A percentile compares a stretch with the other conserved stretches of the same genome.
Conservation (phyloP, 768 basidiomycete species). For the Lentinula aciculospora region DNA sequence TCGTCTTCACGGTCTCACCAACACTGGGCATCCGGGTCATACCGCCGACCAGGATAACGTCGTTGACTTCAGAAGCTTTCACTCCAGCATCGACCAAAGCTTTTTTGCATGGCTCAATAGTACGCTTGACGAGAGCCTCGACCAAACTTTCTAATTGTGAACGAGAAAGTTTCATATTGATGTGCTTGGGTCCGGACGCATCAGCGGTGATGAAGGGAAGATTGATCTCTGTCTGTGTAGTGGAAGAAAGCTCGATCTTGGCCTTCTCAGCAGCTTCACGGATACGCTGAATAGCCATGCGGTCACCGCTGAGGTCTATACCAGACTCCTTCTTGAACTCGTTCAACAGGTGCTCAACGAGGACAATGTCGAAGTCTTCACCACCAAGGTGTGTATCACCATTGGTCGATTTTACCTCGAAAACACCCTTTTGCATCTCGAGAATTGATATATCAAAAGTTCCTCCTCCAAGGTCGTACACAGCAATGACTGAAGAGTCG, state of each 20-base stretch:
- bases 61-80: slow-evolving; percentile 89
- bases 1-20: slow-evolving; percentile 83
- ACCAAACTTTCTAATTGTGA: slow-evolving; percentile 90
- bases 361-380: slow-evolving; percentile 93
- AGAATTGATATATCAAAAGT: slow-evolving; percentile 99
- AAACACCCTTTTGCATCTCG: slow-evolving; percentile 99
- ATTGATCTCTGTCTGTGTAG: slow-evolving; percentile 94
- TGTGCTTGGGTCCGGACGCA: slow-evolving; percentile 92
- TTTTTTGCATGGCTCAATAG: slow-evolving; percentile 96
- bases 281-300: slow-evolving; percentile 98
- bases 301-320: slow-evolving; percentile 75
- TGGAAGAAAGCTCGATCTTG: slow-evolving; percentile 95
- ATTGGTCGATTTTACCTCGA: slow-evolving; percentile 99
- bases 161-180: slow-evolving; percentile 86
- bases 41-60: slow-evolving; percentile 97
- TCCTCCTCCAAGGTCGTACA: slow-evolving; percentile 97
- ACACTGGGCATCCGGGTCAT: slow-evolving; percentile 99
- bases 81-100: slow-evolving; percentile 91
- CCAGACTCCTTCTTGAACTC: slow-evolving; percentile 95
- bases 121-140: slow-evolving; percentile 75
- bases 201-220: slow-evolving; percentile 98
- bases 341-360: slow-evolving; percentile 79
- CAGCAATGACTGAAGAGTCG: slow-evolving; percentile 85
- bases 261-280: slow-evolving; percentile 99
- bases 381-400: slow-evolving; percentile 96